Evolutionary conservation across 192 early-diverging fungal genomes (phyloP).

Genomic region (Coemansia sp.): DNA sequence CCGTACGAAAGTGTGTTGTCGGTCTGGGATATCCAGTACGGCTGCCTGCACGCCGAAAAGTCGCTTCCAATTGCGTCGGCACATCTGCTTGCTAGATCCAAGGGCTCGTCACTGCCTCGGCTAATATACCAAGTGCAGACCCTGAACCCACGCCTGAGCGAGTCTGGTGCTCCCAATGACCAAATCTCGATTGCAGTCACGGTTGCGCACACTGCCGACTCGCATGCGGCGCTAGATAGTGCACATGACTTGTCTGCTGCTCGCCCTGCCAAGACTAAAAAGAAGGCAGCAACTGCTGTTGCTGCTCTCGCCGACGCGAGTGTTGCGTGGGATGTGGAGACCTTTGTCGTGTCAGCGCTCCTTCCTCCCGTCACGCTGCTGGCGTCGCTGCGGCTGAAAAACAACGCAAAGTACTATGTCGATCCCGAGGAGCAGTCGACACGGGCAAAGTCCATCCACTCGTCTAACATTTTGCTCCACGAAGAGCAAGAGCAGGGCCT

Average conservation of each 20-base stretch:
- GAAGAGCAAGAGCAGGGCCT: constrained; percentile 59
- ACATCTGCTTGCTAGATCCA: constrained; percentile 28
- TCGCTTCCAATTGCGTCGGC: constrained; percentile 26
- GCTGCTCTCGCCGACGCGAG: neutral
- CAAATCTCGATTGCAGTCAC: constrained; percentile 51
- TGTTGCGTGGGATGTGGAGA: constrained; percentile 42
- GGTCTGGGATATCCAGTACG: constrained; percentile 58
- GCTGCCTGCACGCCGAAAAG: constrained; percentile 54
- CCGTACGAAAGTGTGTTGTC: too few species aligned
- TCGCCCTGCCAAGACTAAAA: constrained; percentile 3
- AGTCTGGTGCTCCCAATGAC: constrained; percentile 36
- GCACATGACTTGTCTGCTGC: neutral
- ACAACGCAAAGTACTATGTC: constrained; percentile 56
- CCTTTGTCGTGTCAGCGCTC: constrained; percentile 43
- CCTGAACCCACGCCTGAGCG: constrained; percentile 39
- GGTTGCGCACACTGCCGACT: constrained; percentile 38
- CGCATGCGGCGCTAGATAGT: constrained; percentile 36
- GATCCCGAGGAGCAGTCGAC: constrained; percentile 47
- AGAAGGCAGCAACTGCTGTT: neutral
- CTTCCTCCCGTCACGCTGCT: constrained; percentile 53
- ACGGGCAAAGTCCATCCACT: constrained; percentile 35
- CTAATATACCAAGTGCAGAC: constrained; percentile 52
- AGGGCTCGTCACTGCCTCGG: constrained; percentile 29
- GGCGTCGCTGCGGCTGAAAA: constrained; percentile 52
- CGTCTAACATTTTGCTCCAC: constrained; percentile 55